phyloP scores from a whole-genome alignment of 257 asterid genomes.

The Solanum infundibuliforme region DNA sequence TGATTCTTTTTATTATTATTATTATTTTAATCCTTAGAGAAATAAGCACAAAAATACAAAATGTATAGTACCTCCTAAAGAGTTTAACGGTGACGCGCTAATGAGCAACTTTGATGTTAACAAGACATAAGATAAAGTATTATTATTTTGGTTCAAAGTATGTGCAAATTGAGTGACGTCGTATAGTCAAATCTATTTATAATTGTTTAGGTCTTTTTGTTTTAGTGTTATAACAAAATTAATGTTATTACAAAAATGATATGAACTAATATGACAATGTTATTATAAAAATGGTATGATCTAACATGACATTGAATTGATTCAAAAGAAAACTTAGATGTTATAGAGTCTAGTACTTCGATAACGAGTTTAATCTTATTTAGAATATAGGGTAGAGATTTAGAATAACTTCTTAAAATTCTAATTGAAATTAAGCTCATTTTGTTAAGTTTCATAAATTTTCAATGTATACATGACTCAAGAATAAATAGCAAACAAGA shows the following conservation, averaged over 20 bases:
- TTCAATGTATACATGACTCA: neutral
- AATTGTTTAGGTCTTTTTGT: neutral
- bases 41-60: neutral
- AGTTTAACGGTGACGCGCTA: neutral
- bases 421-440: too few species aligned
- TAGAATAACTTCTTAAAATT: too few species aligned
- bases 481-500: neutral
- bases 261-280: neutral
- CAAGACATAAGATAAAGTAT: neutral
- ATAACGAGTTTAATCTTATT: neutral
- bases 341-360: neutral
- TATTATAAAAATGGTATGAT: neutral
- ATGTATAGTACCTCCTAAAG: neutral
- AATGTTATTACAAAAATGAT: neutral
- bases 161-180: neutral
- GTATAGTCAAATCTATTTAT: neutral
- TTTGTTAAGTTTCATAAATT: neutral
- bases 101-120: neutral
- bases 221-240: neutral
- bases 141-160: neutral
- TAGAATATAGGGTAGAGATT: neutral
- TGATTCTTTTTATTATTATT: neutral
- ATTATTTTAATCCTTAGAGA: too few species aligned
- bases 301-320: too few species aligned
- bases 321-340: neutral